phyloP scores from a whole-genome alignment of 192 early-diverging fungal genomes.

The Kickxella alabastrina region DNA sequence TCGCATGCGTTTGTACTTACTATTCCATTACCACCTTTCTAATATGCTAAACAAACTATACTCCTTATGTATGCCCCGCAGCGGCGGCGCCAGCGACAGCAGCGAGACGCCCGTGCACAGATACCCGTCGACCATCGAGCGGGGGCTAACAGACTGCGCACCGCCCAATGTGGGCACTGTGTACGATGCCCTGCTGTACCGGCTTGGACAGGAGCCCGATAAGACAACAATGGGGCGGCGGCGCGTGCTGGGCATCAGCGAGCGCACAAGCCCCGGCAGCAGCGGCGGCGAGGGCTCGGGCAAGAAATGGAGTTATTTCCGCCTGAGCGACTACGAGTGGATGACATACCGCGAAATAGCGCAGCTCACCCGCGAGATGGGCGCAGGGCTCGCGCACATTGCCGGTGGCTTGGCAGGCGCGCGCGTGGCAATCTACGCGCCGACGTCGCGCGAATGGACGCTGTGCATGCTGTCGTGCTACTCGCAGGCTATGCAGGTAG shows the following conservation, averaged over 20 bases:
- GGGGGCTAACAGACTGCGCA: conserved; percentile 23
- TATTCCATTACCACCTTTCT: too few relatives aligned
- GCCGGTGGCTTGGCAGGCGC: conserved; percentile 41
- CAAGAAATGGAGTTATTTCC: conserved; percentile 75
- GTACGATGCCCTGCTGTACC: conserved; percentile 67
- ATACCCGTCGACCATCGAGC: conserved; percentile 14
- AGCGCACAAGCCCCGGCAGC: conserved; percentile 44
- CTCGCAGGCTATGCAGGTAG: conserved; percentile 68
- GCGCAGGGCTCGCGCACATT: conserved; percentile 62
- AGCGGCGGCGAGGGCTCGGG: conserved; percentile 49
- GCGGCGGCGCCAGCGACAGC: conserved; percentile 6
- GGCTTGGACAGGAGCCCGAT: conserved; percentile 53
- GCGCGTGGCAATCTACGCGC: conserved; percentile 65
- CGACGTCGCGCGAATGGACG: conserved; percentile 57
- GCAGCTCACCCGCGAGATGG: conserved; percentile 54
- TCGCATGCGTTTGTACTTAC: too few relatives aligned
- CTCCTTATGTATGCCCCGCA: conserved; percentile 17
- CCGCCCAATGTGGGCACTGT: conserved; percentile 57
- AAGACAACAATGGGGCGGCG: conserved; percentile 70
- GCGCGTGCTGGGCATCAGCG: conserved; percentile 55
- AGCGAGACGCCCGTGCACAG: conserved; percentile 28
- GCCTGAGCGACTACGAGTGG: conserved; percentile 77
- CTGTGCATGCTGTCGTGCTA: conserved; percentile 52
- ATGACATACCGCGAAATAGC: conserved; percentile 71
- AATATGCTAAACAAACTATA: conserved; percentile 14